Evolutionary conservation across 169 alveolate species (phyloP).

Genomic region (Eimeria maxima): DNA sequence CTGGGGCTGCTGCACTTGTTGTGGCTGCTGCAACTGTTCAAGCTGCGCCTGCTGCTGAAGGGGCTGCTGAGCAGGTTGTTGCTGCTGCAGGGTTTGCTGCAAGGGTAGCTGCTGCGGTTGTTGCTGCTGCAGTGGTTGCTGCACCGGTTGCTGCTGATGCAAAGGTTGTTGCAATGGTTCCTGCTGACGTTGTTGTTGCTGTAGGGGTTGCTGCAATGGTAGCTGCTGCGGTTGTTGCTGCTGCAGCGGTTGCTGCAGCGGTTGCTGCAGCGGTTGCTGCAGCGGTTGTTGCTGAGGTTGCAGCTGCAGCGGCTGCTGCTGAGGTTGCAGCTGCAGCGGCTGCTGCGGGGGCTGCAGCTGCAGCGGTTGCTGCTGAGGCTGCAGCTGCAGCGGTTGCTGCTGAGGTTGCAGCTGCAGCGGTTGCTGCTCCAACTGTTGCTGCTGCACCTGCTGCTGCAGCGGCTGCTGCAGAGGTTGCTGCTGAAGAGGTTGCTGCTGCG

Average conservation of each 20-base stretch:
- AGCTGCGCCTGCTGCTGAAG: neutral
- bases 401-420: neutral
- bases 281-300: neutral
- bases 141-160: neutral
- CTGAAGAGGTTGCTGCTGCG: neutral
- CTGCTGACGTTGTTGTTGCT: neutral
- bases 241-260: constrained; percentile 13
- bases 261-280: neutral
- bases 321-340: neutral
- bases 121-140: neutral
- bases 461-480: neutral
- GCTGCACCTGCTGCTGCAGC: neutral
- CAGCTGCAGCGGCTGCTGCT: neutral
- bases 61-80: neutral
- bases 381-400: neutral
- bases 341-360: neutral
- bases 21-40: neutral
- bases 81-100: neutral
- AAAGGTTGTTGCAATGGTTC: neutral
- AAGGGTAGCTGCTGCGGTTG: neutral
- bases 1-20: neutral
- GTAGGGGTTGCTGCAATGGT: neutral
- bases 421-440: neutral
- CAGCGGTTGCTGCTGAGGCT: neutral
- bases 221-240: neutral